Evolutionary conservation across 257 asterid genomes (phyloP), one percentile per base, ranked within the genome.

Genomic region (Primulina huaijiensis): DNA sequence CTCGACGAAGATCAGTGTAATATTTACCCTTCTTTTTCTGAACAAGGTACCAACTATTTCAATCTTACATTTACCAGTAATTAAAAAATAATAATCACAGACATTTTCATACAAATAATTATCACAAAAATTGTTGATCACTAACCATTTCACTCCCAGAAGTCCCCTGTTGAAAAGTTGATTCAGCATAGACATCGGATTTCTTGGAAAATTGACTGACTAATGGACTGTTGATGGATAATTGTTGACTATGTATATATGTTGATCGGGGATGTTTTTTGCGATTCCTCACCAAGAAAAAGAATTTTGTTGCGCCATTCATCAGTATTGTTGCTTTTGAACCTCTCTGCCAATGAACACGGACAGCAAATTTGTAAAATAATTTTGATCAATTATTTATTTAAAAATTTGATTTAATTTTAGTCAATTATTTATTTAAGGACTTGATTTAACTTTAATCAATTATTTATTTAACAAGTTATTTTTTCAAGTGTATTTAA

Each of bases 111-210:
- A 35, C 56, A 9, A 70, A 30, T 67, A 57, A 34, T 40, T 56
- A 63, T 19, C 65, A 57, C 19, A 17, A 62, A 70, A 72, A 62
- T 35, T 71, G 79, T 67, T 50, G 61, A 71, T 5, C 57, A 76
- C 90, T 68, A 12, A 93, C 99, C 99, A 88, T 75, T 90, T 93
- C 20, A 96, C 78, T 71, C 96, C 99, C 35, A 84, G 83, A 77
- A 86, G 83, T 37, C 96, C 97, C 71, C 97, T 77, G 81, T 89
- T 90, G 84, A 93, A 93, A 76, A 93, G 88, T 43, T 93, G 95
- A 85, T 93, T 90, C 84, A 93, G 84, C 71, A 90, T 67, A 55
- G 95, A 82, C 95, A 87, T 86, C 38, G 46, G 68, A 17, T 57
- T 5, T 43, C 30, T 59, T 29, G 40, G n/a, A 7, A 50, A 50